phyloP scores from a whole-genome alignment of 805 yeast species.

The Candida nemodendra region DNA sequence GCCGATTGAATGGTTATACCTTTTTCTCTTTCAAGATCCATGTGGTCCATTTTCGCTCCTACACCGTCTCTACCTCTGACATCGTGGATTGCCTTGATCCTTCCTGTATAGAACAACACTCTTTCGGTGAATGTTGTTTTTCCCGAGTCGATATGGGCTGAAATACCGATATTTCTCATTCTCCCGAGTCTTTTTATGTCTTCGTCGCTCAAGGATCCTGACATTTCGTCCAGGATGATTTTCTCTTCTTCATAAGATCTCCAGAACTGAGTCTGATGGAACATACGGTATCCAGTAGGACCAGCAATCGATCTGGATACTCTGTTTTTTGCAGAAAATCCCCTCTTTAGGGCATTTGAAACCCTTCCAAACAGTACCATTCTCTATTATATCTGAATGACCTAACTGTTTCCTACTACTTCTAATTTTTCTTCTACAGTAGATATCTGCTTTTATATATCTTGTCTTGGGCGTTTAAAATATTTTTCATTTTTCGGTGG shows the following conservation, averaged over 20 bases:
- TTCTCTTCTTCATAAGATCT: constrained; percentile 71
- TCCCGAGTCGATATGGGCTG: constrained; percentile 98
- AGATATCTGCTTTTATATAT: too few species aligned
- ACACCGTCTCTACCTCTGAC: constrained; percentile 96
- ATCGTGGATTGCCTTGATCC: constrained; percentile 95
- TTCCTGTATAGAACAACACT: constrained; percentile 92
- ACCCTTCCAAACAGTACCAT: too few species aligned
- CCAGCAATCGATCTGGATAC: constrained; percentile 6
- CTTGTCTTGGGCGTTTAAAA: too few species aligned
- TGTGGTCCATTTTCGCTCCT: constrained; percentile 99
- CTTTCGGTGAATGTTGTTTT: constrained; percentile 98
- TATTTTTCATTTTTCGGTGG: too few species aligned
- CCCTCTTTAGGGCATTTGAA: too few species aligned
- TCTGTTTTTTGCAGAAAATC: too few species aligned
- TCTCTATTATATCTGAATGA: too few species aligned
- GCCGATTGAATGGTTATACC: constrained; percentile 99
- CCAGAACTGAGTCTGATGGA: constrained; percentile 32
- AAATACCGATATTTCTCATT: constrained; percentile 93
- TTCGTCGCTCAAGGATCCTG: constrained; percentile 43
- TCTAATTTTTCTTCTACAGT: too few species aligned
- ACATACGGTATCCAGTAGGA: constrained; percentile 21
- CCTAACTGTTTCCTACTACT: too few species aligned
- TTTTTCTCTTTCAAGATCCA: constrained; percentile 98
- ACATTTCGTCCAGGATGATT: constrained; percentile 59
- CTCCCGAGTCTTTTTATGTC: constrained; percentile 52